These are phyloP conservation scores for Cordyceps cateniannulata DNA, from an alignment of 2,329 filamentous ascomycete genomes.

Conservation along the genomic window DNA sequence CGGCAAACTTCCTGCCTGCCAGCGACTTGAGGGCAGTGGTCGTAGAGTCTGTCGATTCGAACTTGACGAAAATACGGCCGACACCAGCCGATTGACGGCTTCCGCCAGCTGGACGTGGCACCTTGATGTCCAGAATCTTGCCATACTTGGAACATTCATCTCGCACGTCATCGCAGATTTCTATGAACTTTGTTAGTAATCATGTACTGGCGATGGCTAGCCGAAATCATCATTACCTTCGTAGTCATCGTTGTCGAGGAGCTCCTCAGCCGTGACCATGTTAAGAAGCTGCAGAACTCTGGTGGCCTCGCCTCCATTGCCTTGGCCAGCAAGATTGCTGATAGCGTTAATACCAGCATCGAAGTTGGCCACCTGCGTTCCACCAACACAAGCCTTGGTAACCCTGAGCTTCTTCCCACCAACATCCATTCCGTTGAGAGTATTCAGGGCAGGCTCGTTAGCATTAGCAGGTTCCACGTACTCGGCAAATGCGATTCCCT, in stretches of 20 bases:
- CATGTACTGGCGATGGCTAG: background rate
- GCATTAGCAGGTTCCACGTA: conserved; percentile 65
- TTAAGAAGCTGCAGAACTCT: conserved; percentile 89
- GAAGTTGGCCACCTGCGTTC: conserved; percentile 83
- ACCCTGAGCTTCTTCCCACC: conserved; percentile 83
- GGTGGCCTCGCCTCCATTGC: conserved; percentile 68
- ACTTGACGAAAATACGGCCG: conserved; percentile 97
- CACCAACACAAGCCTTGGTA: conserved; percentile 81
- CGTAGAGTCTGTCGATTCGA: conserved; percentile 68
- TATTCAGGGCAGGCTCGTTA: conserved; percentile 83
- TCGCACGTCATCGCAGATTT: conserved; percentile 91
- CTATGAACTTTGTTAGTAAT: conserved; percentile 44
- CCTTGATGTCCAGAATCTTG: conserved; percentile 78
- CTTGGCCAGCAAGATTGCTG: conserved; percentile 92
- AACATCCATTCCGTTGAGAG: conserved; percentile 87
- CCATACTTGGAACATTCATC: conserved; percentile 95
- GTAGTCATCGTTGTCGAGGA: conserved; percentile 91
- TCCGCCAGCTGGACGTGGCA: conserved; percentile 78
- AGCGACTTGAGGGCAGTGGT: conserved; percentile 82
- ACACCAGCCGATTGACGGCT: conserved; percentile 81
- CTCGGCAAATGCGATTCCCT: conserved; percentile 97
- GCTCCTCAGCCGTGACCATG: conserved; percentile 95
- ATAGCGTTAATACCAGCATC: conserved; percentile 98
- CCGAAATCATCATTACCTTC: conserved; percentile 56
- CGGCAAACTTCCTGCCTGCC: conserved; percentile 90